Conservation (phyloP, 257 asterid genomes). For the Lantana camara region DNA sequence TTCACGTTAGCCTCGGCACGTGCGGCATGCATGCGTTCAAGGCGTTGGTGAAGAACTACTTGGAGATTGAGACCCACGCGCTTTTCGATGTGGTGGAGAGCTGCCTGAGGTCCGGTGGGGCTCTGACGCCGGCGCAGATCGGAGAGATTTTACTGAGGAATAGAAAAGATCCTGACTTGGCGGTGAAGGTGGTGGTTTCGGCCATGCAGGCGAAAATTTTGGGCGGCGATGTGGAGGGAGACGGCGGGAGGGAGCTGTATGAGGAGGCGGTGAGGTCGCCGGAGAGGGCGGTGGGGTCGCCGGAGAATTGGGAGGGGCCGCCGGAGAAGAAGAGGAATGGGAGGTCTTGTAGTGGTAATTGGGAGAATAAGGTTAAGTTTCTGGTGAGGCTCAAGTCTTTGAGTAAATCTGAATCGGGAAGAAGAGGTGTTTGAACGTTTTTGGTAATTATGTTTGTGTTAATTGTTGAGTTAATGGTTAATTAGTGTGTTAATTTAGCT, state of each 20-base stretch:
- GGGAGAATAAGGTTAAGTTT: constrained; percentile 1
- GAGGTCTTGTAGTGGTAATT: neutral
- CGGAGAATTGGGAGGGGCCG: neutral
- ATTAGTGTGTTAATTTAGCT: neutral
- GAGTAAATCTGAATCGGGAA: neutral
- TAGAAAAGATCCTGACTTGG: constrained; percentile 34
- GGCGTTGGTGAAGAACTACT: constrained; percentile 52
- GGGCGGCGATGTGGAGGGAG: constrained; percentile 19
- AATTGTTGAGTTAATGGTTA: neutral
- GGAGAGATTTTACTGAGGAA: constrained; percentile 53
- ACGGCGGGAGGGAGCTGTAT: neutral
- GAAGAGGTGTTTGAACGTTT: neutral
- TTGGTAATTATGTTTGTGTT: neutral
- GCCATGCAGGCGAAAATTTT: constrained; percentile 43
- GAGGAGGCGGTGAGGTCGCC: neutral
- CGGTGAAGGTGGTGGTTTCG: constrained; percentile 33
- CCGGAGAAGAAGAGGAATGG: constrained; percentile 6
- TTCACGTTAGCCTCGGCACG: constrained; percentile 62
- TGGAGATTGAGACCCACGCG: constrained; percentile 47
- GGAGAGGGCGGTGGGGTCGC: neutral
- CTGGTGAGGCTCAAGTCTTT: neutral
- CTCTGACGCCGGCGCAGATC: constrained; percentile 49
- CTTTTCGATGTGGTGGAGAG: constrained; percentile 50
- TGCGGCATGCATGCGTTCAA: constrained; percentile 57
- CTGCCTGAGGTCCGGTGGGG: constrained; percentile 52